Evolutionary conservation across 179 eudicot species (phyloP).

Genomic region (Corrigiola litoralis): DNA sequence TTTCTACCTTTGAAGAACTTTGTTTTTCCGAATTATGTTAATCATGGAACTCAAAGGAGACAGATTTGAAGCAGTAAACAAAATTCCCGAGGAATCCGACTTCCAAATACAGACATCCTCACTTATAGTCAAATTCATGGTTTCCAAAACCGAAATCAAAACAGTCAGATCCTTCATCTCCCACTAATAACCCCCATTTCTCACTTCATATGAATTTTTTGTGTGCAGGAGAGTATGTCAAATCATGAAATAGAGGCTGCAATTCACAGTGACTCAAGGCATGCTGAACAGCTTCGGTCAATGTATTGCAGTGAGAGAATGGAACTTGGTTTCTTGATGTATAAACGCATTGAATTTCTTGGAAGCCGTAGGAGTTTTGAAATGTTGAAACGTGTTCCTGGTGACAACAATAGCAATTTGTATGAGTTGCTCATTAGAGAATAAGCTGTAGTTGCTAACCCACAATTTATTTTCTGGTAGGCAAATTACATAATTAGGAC

Average conservation of each 20-base stretch:
- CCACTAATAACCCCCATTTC: neutral
- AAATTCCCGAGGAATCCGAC: no score
- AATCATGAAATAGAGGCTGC: conserved; percentile 68
- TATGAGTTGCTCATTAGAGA: conserved; percentile 78
- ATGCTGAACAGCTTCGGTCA: conserved; percentile 76
- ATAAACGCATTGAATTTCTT: conserved; percentile 72
- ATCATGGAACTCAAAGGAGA: no score
- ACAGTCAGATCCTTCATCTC: neutral
- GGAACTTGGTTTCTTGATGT: conserved; percentile 30
- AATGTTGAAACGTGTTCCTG: conserved; percentile 80
- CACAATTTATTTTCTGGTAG: no score
- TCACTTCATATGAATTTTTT: neutral
- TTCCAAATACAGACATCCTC: no score
- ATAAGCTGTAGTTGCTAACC: no score
- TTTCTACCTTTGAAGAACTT: no score
- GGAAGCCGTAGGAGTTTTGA: conserved; percentile 89
- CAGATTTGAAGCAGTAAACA: no score
- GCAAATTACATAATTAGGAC: no score
- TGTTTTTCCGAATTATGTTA: no score
- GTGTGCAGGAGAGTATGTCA: conserved; percentile 66
- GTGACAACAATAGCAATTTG: conserved; percentile 65
- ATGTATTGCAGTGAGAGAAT: conserved; percentile 51
- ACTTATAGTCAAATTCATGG: no score
- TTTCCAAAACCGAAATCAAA: no score
- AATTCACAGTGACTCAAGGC: conserved; percentile 86